phyloP scores from a whole-genome alignment of 176 grass and related monocot species.

The Avena eriantha region DNA sequence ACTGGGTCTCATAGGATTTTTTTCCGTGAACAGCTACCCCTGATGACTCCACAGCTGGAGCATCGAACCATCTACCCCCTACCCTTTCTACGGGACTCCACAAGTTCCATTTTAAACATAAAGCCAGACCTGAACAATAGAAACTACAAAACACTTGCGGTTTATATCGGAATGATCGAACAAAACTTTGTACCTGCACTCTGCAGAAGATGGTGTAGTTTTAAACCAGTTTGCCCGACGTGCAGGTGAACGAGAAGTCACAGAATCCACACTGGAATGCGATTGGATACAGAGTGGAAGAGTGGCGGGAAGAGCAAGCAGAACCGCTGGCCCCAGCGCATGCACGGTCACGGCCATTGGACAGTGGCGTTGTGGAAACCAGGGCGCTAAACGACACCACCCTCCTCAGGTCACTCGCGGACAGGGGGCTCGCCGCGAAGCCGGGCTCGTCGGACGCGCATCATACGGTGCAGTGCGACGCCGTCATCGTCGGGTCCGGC shows the following conservation, averaged over 20 bases:
- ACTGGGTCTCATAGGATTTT: too few species aligned
- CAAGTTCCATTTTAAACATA: too few species aligned
- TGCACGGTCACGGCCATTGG: constrained; percentile 49
- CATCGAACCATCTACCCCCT: too few species aligned
- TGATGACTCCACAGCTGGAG: too few species aligned
- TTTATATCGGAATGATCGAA: background rate
- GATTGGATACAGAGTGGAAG: constrained; percentile 64
- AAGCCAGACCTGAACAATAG: too few species aligned
- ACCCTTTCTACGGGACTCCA: too few species aligned
- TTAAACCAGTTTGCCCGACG: background rate
- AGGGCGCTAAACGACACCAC: constrained; percentile 46
- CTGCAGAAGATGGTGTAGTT: background rate
- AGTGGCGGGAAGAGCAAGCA: constrained; percentile 27
- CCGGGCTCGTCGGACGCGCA: constrained; percentile 21
- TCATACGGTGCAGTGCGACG: constrained; percentile 69
- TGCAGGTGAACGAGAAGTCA: constrained; percentile 67
- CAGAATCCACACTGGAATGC: constrained; percentile 77
- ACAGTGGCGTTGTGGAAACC: constrained; percentile 70
- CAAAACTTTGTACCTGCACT: background rate
- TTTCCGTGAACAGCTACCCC: too few species aligned
- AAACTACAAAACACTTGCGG: background rate
- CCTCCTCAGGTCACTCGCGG: constrained; percentile 58
- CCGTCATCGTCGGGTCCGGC: constrained; percentile 81
- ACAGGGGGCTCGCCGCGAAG: constrained; percentile 60
- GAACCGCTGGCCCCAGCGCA: background rate